Percentiles rank a stretch among this genome's conserved stretches.
phyloP scores from a whole-genome alignment of 2,329 filamentous ascomycete genomes.

The Colletotrichum musicola region DNA sequence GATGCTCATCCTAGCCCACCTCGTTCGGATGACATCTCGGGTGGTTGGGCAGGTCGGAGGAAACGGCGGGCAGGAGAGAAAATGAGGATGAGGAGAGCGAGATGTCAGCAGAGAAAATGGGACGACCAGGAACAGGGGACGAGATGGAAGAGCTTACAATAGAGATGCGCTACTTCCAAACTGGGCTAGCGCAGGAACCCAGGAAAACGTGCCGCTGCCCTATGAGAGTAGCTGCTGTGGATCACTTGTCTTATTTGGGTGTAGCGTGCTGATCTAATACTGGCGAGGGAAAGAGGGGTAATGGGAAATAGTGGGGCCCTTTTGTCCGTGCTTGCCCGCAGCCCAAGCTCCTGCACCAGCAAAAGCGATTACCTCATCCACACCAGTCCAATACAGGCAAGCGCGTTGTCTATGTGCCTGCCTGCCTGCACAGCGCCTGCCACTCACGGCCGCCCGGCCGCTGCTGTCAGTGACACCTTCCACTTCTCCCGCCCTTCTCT shows the following conservation, averaged over 20 bases:
- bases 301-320: constrained; percentile 23
- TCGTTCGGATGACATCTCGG: not conserved
- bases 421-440: too few species aligned
- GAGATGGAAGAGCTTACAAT: constrained; percentile 6
- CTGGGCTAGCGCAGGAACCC: constrained; percentile 19
- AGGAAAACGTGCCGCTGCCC: constrained; percentile 16
- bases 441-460: too few species aligned
- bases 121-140: constrained; percentile 32
- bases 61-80: not conserved
- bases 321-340: constrained; percentile 5
- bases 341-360: not conserved
- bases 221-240: constrained; percentile 11
- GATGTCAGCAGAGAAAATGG: constrained; percentile 25
- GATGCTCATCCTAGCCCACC: not conserved
- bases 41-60: constrained; percentile 6
- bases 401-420: too few species aligned
- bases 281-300: constrained; percentile 29
- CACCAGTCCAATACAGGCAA: too few species aligned
- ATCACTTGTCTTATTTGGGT: constrained; percentile 2
- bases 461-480: constrained; percentile 1
- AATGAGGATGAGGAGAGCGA: constrained; percentile 4
- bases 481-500: constrained; percentile 8
- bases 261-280: constrained; percentile 5
- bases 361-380: constrained; percentile 10
- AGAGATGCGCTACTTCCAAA: constrained; percentile 15